phyloP scores from a whole-genome alignment of 1,284 basidiomycete genomes.

The Stygiomarasmius scandens region DNA sequence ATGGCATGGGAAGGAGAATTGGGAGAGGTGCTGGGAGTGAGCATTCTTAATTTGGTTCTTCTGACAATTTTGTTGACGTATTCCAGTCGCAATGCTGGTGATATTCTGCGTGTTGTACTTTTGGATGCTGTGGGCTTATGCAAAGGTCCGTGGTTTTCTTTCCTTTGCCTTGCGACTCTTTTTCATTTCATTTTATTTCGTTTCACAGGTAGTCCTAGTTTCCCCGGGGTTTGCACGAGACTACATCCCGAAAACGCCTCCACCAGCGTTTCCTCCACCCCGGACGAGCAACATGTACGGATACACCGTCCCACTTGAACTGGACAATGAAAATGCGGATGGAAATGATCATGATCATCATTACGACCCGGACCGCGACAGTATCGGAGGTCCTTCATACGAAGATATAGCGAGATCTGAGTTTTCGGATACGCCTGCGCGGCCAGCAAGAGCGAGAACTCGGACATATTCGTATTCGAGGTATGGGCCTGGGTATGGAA shows the following conservation, averaged over 20 bases:
- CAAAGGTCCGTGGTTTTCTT: slow-evolving; percentile 48
- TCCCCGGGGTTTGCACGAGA: slow-evolving; percentile 72
- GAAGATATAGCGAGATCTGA: slow-evolving; percentile 30
- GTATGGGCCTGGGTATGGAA: too few species aligned
- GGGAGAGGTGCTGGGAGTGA: slow-evolving; percentile 57
- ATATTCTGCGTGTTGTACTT: slow-evolving; percentile 62
- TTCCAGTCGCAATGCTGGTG: slow-evolving; percentile 59
- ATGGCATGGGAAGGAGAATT: slow-evolving; percentile 30
- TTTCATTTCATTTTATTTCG: neutral
- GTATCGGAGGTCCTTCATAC: slow-evolving; percentile 45
- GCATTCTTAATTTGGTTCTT: slow-evolving; percentile 24
- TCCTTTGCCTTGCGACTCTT: neutral
- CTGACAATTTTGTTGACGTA: neutral
- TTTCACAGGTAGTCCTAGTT: slow-evolving; percentile 59
- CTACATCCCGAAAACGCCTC: slow-evolving; percentile 29
- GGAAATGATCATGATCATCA: neutral
- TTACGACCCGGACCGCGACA: slow-evolving; percentile 19
- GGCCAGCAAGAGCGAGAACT: neutral
- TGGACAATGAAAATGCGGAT: neutral
- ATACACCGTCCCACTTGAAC: neutral
- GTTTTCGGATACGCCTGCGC: slow-evolving; percentile 13
- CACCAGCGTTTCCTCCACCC: slow-evolving; percentile 2
- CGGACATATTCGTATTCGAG: too few species aligned
- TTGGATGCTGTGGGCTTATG: slow-evolving; percentile 77
- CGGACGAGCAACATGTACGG: neutral